Conservation (phyloP, 2,329 filamentous ascomycete species). For the Phaeosphaeriaceae sp. region DNA sequence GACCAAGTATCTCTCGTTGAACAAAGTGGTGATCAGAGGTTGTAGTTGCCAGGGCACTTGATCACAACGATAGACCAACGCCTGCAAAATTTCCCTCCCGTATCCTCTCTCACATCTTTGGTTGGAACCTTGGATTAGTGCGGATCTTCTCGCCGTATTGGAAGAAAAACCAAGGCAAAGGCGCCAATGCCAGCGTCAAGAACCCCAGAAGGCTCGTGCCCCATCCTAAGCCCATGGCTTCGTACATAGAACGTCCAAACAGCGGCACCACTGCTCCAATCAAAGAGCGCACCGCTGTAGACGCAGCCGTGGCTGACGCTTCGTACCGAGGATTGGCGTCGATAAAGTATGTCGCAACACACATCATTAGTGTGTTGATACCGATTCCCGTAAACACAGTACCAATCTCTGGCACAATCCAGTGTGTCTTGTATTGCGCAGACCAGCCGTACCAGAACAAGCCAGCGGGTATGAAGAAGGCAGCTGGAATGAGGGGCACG, state of each 20-base stretch:
- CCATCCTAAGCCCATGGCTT: slow-evolving; percentile 63
- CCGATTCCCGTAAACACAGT: slow-evolving; percentile 15
- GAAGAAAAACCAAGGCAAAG: slow-evolving; percentile 52
- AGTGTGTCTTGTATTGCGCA: slow-evolving; percentile 58
- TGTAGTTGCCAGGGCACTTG: too few relatives aligned
- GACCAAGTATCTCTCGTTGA: not conserved
- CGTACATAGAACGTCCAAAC: slow-evolving; percentile 65
- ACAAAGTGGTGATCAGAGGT: too few relatives aligned
- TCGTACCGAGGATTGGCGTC: slow-evolving; percentile 58
- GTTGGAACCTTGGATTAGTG: slow-evolving; percentile 37
- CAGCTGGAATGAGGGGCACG: slow-evolving; percentile 30
- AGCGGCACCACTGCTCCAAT: slow-evolving; percentile 65
- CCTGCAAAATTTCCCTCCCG: too few relatives aligned
- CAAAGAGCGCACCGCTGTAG: slow-evolving; percentile 59
- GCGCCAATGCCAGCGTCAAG: slow-evolving; percentile 53
- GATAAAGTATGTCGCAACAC: slow-evolving; percentile 65
- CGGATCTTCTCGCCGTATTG: slow-evolving; percentile 54
- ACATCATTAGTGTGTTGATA: slow-evolving; percentile 15
- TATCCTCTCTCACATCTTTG: slow-evolving; percentile 15
- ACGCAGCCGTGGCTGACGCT: slow-evolving; percentile 63
- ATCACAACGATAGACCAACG: too few relatives aligned
- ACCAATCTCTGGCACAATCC: slow-evolving; percentile 55
- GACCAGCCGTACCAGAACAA: slow-evolving; percentile 59
- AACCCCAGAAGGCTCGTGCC: slow-evolving; percentile 63
- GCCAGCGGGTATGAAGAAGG: slow-evolving; percentile 25